These are phyloP conservation scores for Hyaloscypha variabilis DNA, from an alignment of 495 filamentous ascomycete genomes.

Conservation along the genomic window DNA sequence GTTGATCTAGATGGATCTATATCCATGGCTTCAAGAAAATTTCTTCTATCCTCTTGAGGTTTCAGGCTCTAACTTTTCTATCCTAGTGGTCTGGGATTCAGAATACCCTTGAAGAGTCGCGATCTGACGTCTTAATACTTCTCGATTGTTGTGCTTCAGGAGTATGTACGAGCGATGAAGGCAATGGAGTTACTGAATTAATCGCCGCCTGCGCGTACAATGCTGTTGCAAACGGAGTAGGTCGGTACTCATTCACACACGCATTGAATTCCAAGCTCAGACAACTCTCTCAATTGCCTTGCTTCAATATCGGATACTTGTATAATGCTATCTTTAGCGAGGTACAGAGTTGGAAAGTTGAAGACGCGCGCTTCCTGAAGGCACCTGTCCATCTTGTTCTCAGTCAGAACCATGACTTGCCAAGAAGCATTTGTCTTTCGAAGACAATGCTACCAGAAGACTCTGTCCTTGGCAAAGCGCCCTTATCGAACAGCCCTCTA, in stretches of 20 bases:
- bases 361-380: not conserved
- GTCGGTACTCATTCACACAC: not conserved
- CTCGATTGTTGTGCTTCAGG: slow-evolving; percentile 5
- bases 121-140: not conserved
- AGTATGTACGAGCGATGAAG: not conserved
- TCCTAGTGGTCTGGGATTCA: slow-evolving; percentile 7
- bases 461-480: too few species aligned
- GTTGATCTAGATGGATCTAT: too few species aligned
- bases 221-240: not conserved
- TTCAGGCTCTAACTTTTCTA: too few species aligned
- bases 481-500: too few species aligned
- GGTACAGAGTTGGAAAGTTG: not conserved
- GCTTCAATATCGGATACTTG: not conserved
- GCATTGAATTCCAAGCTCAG: not conserved
- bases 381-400: not conserved
- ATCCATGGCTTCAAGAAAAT: too few species aligned
- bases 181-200: slow-evolving; percentile 1
- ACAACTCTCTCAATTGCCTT: not conserved
- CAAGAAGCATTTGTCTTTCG: not conserved
- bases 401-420: not conserved
- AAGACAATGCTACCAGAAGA: too few species aligned
- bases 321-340: not conserved
- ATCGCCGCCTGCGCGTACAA: slow-evolving; percentile 3
- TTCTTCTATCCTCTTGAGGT: too few species aligned
- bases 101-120: not conserved